Evolutionary conservation across 2,329 filamentous ascomycete species (phyloP).

Genomic region (Orbilia quercus): DNA sequence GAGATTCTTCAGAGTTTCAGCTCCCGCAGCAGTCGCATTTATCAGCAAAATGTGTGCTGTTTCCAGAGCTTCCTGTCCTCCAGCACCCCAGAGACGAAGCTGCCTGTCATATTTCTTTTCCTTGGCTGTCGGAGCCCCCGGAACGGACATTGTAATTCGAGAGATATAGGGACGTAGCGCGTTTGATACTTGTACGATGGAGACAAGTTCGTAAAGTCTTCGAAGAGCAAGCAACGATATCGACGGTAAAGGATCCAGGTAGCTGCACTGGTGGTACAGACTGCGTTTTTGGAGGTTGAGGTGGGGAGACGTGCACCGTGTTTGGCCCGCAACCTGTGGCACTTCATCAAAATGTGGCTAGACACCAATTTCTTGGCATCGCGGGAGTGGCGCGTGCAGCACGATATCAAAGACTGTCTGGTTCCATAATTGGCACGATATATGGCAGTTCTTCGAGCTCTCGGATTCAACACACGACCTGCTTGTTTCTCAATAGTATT

Average conservation of each 20-base stretch:
- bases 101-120: constrained; percentile 89
- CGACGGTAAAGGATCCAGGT: constrained; percentile 29
- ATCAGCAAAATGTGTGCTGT: constrained; percentile 89
- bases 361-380: background rate
- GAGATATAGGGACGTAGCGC: background rate
- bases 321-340: constrained; percentile 47
- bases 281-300: constrained; percentile 45
- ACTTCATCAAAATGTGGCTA: constrained; percentile 6
- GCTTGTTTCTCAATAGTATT: too few relatives aligned
- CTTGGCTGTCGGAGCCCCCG: constrained; percentile 58
- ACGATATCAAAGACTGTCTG: background rate
- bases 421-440: too few relatives aligned
- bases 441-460: too few relatives aligned
- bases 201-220: constrained; percentile 11
- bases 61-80: constrained; percentile 88
- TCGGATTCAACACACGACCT: too few relatives aligned
- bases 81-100: constrained; percentile 92
- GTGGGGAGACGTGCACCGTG: constrained; percentile 55
- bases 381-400: constrained; percentile 13
- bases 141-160: constrained; percentile 37
- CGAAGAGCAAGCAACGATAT: background rate
- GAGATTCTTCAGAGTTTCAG: constrained; percentile 96
- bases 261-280: too few relatives aligned
- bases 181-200: constrained; percentile 13
- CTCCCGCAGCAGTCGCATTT: constrained; percentile 86